These are phyloP conservation scores for Rhododendron mucronatum DNA, from an alignment of 148 eudicot genomes.

Conservation along the genomic window DNA sequence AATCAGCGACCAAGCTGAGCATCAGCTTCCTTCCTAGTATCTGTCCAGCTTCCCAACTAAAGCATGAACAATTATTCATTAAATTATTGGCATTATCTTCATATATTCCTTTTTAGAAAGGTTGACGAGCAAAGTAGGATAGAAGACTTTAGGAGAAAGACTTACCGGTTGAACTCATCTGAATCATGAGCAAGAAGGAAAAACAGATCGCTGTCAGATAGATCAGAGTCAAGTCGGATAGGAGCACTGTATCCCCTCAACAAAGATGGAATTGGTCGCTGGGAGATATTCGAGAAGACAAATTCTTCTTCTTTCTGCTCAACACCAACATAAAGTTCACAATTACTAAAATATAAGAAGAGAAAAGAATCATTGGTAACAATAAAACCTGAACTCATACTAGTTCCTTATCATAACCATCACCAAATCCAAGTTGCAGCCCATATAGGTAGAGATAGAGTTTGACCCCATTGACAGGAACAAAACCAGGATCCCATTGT, in stretches of 20 bases:
- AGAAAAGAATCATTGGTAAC: neutral
- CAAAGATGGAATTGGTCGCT: conserved; percentile 79
- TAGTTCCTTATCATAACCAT: neutral
- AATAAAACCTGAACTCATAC: neutral
- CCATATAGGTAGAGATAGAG: neutral
- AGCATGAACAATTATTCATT: conserved; percentile 1
- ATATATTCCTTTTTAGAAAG: neutral
- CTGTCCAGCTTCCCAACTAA: conserved; percentile 98
- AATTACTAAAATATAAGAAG: neutral
- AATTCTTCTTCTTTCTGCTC: conserved; percentile 90
- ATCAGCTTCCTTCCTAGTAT: conserved; percentile 78
- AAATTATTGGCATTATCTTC: neutral
- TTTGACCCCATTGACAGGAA: neutral
- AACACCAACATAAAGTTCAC: conserved; percentile 9
- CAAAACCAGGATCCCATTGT: neutral
- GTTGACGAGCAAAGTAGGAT: neutral
- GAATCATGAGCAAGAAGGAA: conserved; percentile 98
- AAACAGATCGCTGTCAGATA: conserved; percentile 67
- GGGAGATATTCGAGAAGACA: conserved; percentile 68
- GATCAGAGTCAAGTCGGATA: conserved; percentile 82
- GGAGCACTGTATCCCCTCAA: conserved; percentile 94
- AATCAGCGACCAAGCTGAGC: conserved; percentile 80
- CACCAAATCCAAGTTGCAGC: neutral
- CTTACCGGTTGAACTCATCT: conserved; percentile 93
- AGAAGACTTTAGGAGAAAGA: neutral